Conservation (phyloP, 805 yeast genomes). For the Ogataea neopini region DNA sequence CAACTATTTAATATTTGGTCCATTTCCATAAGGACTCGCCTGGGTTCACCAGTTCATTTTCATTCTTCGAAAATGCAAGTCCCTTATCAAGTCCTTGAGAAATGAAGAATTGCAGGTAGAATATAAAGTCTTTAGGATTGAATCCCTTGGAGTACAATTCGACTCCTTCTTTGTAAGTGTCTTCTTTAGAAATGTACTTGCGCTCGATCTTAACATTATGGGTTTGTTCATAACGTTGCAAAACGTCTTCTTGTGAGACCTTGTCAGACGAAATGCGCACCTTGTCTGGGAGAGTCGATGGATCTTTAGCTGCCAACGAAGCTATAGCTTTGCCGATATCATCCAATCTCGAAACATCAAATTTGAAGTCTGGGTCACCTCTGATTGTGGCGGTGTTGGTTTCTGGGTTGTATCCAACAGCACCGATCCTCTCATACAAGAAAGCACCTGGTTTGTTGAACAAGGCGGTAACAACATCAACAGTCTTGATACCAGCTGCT, state of each 20-base stretch:
- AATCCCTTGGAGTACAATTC: conserved; percentile 35
- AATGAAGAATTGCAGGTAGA: conserved; percentile 37
- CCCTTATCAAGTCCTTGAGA: conserved; percentile 47
- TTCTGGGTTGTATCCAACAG: conserved; percentile 40
- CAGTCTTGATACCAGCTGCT: conserved; percentile 46
- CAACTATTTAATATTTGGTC: conserved; percentile 31
- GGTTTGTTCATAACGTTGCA: conserved; percentile 41
- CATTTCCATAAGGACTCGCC: conserved; percentile 46
- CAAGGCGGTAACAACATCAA: conserved; percentile 42
- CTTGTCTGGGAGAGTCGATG: conserved; percentile 42
- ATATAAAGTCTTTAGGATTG: conserved; percentile 36
- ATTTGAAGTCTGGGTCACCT: conserved; percentile 41
- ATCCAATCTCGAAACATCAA: conserved; percentile 38
- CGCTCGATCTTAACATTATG: conserved; percentile 39
- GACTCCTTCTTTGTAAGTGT: conserved; percentile 35
- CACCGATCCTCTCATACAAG: conserved; percentile 37
- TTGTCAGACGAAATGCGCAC: conserved; percentile 45
- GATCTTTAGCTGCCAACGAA: conserved; percentile 40
- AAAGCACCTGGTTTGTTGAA: conserved; percentile 41
- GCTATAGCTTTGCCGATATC: conserved; percentile 50
- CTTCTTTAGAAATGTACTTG: conserved; percentile 35
- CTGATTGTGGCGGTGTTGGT: conserved; percentile 37
- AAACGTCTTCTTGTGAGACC: conserved; percentile 41
- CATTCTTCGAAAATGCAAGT: conserved; percentile 31
- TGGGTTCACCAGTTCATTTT: conserved; percentile 48